A percentile compares a stretch with the other conserved stretches of the same genome.
Conservation (phyloP, 306 rosid species). For the Prunus mongolica region DNA sequence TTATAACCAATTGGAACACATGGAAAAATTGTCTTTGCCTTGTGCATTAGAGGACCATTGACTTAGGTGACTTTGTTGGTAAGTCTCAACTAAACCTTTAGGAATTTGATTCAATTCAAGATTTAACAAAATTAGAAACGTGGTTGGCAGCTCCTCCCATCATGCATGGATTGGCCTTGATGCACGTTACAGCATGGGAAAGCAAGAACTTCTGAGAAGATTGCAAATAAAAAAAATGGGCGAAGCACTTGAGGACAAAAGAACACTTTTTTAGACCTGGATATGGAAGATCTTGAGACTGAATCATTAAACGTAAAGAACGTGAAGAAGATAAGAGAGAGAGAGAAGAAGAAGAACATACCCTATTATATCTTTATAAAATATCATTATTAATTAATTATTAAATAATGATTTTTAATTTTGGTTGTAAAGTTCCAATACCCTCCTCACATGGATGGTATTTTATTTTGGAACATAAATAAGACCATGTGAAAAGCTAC, state of each 20-base stretch:
- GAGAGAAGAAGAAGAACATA: neutral
- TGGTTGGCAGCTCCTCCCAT: neutral
- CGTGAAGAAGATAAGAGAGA: neutral
- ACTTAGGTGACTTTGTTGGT: neutral
- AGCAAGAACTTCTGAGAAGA: neutral
- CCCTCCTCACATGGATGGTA: neutral
- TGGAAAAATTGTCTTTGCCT: too few relatives aligned
- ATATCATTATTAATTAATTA: neutral
- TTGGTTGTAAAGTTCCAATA: neutral
- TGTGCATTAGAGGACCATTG: neutral
- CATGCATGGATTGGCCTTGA: too few relatives aligned
- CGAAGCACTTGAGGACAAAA: neutral
- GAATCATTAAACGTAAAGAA: neutral
- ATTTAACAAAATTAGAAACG: too few relatives aligned
- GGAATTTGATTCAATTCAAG: too few relatives aligned
- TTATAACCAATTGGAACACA: too few relatives aligned
- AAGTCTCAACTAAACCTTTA: neutral
- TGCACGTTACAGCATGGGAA: neutral
- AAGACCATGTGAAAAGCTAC: neutral
- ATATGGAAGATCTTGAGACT: neutral
- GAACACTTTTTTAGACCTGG: neutral
- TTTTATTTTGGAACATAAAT: neutral
- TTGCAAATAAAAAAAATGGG: neutral
- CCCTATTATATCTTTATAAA: neutral
- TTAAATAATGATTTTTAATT: neutral